These are phyloP conservation scores for Cercophora samala DNA, from an alignment of 495 filamentous ascomycete species.

Conservation along the genomic window DNA sequence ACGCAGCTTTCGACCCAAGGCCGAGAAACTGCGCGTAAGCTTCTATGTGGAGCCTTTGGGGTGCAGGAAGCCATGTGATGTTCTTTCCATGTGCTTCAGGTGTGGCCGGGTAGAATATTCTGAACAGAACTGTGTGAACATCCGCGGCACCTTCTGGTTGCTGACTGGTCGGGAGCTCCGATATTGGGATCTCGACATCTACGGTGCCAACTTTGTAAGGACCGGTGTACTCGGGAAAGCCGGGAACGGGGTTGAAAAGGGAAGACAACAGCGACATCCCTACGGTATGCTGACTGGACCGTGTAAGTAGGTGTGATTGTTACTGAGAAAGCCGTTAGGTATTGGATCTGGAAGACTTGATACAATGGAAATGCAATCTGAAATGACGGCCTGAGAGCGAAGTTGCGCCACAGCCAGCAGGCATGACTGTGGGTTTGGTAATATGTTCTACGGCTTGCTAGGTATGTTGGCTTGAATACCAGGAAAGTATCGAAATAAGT, in stretches of 20 bases:
- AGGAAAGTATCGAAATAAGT: background rate
- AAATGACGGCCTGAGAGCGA: background rate
- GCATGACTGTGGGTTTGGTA: background rate
- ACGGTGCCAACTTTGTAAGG: constrained; percentile 70
- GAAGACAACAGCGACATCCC: constrained; percentile 24
- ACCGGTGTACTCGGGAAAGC: constrained; percentile 66
- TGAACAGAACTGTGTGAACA: constrained; percentile 65
- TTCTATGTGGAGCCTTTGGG: constrained; percentile 63
- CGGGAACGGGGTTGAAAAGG: constrained; percentile 45
- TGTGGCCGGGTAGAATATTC: constrained; percentile 70
- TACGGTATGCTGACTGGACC: background rate
- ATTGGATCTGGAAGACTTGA: no score
- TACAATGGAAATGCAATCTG: no score
- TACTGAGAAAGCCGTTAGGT: no score
- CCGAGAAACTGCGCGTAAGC: constrained; percentile 69
- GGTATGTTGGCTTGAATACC: background rate
- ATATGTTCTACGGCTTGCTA: no score
- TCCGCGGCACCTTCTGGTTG: constrained; percentile 47
- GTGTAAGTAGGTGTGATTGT: background rate
- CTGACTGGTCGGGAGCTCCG: constrained; percentile 52
- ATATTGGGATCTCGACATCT: constrained; percentile 69
- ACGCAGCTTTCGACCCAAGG: constrained; percentile 50
- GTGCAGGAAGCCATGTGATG: constrained; percentile 68
- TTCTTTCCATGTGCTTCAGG: constrained; percentile 39
- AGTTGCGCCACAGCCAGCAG: background rate